phyloP scores from a whole-genome alignment of 495 filamentous ascomycete species.

The Parathielavia appendiculata region DNA sequence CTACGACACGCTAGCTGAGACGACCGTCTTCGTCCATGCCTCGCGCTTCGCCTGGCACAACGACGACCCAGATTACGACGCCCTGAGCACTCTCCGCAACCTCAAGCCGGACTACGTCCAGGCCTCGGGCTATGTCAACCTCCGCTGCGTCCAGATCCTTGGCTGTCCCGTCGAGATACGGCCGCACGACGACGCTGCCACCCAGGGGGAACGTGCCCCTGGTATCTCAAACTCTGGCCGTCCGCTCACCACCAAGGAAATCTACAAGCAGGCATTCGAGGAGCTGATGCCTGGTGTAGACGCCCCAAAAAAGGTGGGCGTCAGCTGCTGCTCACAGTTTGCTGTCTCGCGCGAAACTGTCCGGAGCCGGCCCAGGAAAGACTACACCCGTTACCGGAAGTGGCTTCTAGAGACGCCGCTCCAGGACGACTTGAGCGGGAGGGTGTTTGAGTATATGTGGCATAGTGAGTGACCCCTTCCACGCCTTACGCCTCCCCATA shows the following conservation, averaged over 20 bases:
- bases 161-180: constrained; percentile 60
- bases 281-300: constrained; percentile 49
- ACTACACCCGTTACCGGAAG: constrained; percentile 51
- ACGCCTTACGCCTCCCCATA: too few species aligned
- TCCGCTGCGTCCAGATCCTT: constrained; percentile 59
- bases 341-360: constrained; percentile 55
- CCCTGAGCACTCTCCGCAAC: constrained; percentile 43
- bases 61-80: constrained; percentile 50
- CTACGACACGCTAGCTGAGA: constrained; percentile 55
- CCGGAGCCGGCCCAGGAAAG: constrained; percentile 40
- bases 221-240: neutral
- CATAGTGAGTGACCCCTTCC: constrained; percentile 54
- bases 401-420: constrained; percentile 60
- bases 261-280: constrained; percentile 50
- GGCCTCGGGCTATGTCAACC: constrained; percentile 56
- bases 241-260: constrained; percentile 8
- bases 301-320: constrained; percentile 44
- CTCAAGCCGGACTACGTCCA: constrained; percentile 53
- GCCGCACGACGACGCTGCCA: constrained; percentile 25
- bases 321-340: constrained; percentile 68
- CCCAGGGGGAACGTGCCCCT: neutral
- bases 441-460: constrained; percentile 70
- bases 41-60: constrained; percentile 63
- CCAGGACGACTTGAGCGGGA: constrained; percentile 52
- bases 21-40: constrained; percentile 59